phyloP scores from a whole-genome alignment of 495 filamentous ascomycete genomes.

The Penicillium dipodomyicola region DNA sequence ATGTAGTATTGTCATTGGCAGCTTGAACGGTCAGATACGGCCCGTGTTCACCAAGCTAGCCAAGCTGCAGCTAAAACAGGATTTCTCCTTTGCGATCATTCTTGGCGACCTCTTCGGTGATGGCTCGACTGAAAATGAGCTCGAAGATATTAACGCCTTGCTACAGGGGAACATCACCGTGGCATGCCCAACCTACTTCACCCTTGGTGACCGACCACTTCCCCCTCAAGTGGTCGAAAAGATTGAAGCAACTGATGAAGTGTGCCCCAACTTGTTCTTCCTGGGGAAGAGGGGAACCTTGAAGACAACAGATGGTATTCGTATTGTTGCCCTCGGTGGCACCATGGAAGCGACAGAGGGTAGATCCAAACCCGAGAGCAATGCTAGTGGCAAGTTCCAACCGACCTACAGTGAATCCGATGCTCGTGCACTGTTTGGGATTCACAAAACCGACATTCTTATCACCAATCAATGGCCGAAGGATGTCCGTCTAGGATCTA shows the following conservation, averaged over 20 bases:
- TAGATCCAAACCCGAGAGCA: slow-evolving; percentile 24
- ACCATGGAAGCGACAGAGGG: slow-evolving; percentile 20
- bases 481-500: slow-evolving; percentile 60
- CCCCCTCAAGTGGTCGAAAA: slow-evolving; percentile 66
- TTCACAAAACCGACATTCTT: slow-evolving; percentile 76
- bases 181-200: slow-evolving; percentile 84
- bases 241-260: slow-evolving; percentile 73
- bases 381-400: slow-evolving; percentile 28
- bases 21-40: slow-evolving; percentile 69
- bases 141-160: slow-evolving; percentile 58
- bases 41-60: slow-evolving; percentile 74
- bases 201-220: slow-evolving; percentile 64
- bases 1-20: slow-evolving; percentile 74
- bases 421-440: slow-evolving; percentile 67
- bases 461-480: slow-evolving; percentile 84
- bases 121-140: slow-evolving; percentile 47
- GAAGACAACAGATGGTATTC: slow-evolving; percentile 86
- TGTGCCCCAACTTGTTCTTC: slow-evolving; percentile 84
- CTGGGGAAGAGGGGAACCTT: slow-evolving; percentile 79
- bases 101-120: slow-evolving; percentile 75
- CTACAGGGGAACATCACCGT: slow-evolving; percentile 68
- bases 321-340: slow-evolving; percentile 80
- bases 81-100: slow-evolving; percentile 79
- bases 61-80: slow-evolving; percentile 77
- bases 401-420: slow-evolving; percentile 67